Percentiles rank a stretch among this genome's conserved stretches.
Evolutionary conservation across 345 rosid genomes (phyloP).

Genomic region (Bruguiera parviflora): DNA sequence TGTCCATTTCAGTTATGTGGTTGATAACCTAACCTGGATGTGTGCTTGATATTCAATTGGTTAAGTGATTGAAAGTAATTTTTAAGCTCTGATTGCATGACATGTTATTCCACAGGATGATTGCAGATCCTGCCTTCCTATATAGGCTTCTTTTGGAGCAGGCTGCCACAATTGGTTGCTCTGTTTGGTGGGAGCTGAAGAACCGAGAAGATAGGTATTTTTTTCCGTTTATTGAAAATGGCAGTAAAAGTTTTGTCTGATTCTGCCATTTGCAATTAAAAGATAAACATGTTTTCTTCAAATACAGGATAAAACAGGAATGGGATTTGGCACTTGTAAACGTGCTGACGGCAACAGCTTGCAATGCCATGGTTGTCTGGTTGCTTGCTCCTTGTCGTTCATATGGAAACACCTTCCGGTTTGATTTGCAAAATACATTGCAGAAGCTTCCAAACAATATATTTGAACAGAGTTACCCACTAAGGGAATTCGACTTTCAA

Average conservation of each 20-base stretch:
- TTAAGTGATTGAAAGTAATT: neutral
- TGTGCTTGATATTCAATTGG: neutral
- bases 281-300: constrained; percentile 18
- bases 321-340: constrained; percentile 95
- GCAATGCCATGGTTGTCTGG: constrained; percentile 89
- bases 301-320: constrained; percentile 71
- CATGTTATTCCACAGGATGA: constrained; percentile 55
- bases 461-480: constrained; percentile 87
- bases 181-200: constrained; percentile 89
- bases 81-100: constrained; percentile 12
- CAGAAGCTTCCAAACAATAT: constrained; percentile 96
- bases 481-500: constrained; percentile 80
- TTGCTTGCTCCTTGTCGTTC: constrained; percentile 92
- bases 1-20: too few relatives aligned
- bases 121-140: constrained; percentile 89
- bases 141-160: constrained; percentile 83
- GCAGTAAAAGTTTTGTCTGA: neutral
- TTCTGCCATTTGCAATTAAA: constrained; percentile 13
- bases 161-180: constrained; percentile 77
- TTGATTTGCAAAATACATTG: constrained; percentile 86
- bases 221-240: neutral
- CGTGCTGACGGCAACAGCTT: constrained; percentile 71
- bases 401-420: constrained; percentile 82
- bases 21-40: too few relatives aligned
- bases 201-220: constrained; percentile 78